Evolutionary conservation across 2,329 filamentous ascomycete species (phyloP), one percentile per base, ranked within the genome.

Genomic region (Cercospora sojina): DNA sequence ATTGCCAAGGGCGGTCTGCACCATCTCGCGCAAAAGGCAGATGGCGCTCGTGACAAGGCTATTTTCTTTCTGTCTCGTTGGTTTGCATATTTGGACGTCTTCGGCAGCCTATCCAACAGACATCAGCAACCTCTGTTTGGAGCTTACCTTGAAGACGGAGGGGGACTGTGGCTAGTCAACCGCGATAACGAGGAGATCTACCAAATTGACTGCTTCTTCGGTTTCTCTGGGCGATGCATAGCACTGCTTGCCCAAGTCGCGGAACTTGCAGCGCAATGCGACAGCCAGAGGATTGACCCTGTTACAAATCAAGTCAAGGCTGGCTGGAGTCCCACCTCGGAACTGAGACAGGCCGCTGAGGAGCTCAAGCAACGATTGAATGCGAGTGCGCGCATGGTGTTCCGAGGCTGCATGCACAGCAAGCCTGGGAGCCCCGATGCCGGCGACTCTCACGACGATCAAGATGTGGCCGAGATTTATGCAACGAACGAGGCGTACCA

Each of bases 11-110:
- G 85, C 47, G 86, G 87, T 20, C 83, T 87, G 9, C 83, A 86
- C 47, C 72, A 76, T 61, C 71, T 77, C 4, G 75, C 75, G 2
- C 74, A 75, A 80, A 72, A 77, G 18, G 73, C 75, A 2, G 78
- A 82, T 71, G 75, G 74, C n/a, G 73, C 73, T 16, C 71, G 75
- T 9, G 83, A 88, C 73, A 82, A 86, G 74, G 83, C 91, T 63
- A 84, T 88, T 62, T 89, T 90, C 62, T 95, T 96, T 74, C 83
- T 95, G 9, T 89, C 87, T 71, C 87, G 90, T 66, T 96, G 92
- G 92, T 90, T 95, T 70, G 90, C 90, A 1, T 95, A 95, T 77
- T 84, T 96, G 20, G 91, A 95, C 74, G 88, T 95, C 1, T 81
- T 95, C 64, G 92, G 91, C 25, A 88, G 87, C 49, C 81, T 96